Percentiles rank a stretch among this genome's conserved stretches.
phyloP scores from a whole-genome alignment of 83 land plant species.

The Picea abies region DNA sequence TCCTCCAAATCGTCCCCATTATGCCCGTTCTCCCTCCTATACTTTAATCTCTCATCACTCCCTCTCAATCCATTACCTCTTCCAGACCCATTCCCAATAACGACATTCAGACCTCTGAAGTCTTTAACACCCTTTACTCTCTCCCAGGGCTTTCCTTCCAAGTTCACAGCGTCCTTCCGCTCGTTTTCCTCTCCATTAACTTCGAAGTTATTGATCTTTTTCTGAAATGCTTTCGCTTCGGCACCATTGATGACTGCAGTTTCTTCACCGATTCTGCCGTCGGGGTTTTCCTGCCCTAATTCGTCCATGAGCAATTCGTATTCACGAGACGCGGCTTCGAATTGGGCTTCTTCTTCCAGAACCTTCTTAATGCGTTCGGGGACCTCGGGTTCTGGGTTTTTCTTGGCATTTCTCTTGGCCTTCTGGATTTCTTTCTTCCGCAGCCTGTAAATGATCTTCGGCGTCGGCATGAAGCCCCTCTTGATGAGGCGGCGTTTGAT shows the following conservation, averaged over 20 bases:
- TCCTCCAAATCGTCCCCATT: conserved; percentile 46
- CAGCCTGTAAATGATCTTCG: conserved; percentile 56
- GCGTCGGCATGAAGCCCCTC: conserved; percentile 55
- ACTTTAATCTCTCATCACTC: not conserved
- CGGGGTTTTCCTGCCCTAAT: not conserved
- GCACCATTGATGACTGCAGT: too few species aligned
- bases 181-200: too few species aligned
- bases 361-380: conserved; percentile 17
- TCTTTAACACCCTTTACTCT: conserved; percentile 8
- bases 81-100: conserved; percentile 23
- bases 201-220: too few species aligned
- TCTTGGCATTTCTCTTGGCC: conserved; percentile 15
- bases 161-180: conserved; percentile 2
- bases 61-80: conserved; percentile 42
- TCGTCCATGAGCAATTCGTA: conserved; percentile 26
- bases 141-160: conserved; percentile 15
- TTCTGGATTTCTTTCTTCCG: conserved; percentile 60
- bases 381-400: not conserved
- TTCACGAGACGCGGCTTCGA: conserved; percentile 33
- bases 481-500: conserved; percentile 37
- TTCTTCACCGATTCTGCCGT: too few species aligned
- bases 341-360: conserved; percentile 35
- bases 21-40: conserved; percentile 23
- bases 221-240: too few species aligned
- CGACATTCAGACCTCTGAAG: not conserved